Conservation (phyloP, 495 filamentous ascomycete genomes). For the Penicillium canariense region DNA sequence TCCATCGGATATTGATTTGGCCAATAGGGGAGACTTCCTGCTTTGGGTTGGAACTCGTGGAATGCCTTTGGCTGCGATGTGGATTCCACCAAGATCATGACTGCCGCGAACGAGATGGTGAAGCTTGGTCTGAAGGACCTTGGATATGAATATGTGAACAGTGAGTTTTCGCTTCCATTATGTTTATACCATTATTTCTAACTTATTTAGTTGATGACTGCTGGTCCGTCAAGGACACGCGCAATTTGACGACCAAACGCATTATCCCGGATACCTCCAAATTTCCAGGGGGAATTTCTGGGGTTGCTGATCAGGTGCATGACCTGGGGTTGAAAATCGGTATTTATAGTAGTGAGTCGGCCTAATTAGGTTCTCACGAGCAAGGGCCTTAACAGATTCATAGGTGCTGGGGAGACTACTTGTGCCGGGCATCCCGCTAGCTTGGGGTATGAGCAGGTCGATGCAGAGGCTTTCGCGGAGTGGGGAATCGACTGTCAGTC, state of each 20-base stretch:
- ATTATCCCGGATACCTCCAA: slow-evolving; percentile 55
- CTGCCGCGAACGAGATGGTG: slow-evolving; percentile 50
- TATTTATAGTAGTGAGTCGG: slow-evolving; percentile 55
- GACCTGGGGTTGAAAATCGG: slow-evolving; percentile 60
- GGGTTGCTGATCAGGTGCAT: slow-evolving; percentile 58
- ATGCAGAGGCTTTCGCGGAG: slow-evolving; percentile 59
- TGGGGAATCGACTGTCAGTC: slow-evolving; percentile 64
- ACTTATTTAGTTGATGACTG: slow-evolving; percentile 52
- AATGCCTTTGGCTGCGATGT: slow-evolving; percentile 60
- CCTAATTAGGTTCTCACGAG: background rate
- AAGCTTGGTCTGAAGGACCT: slow-evolving; percentile 56
- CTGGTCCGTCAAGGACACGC: slow-evolving; percentile 54
- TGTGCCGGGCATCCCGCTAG: slow-evolving; percentile 63
- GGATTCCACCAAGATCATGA: slow-evolving; percentile 49
- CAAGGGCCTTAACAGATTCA: background rate
- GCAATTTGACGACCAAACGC: slow-evolving; percentile 45
- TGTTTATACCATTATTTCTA: background rate
- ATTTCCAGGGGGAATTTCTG: slow-evolving; percentile 63
- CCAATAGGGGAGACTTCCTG: slow-evolving; percentile 46
- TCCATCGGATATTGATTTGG: too few relatives aligned
- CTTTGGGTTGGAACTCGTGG: slow-evolving; percentile 62
- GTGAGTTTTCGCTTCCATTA: slow-evolving; percentile 30
- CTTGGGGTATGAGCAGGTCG: slow-evolving; percentile 58
- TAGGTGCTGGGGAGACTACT: slow-evolving; percentile 58
- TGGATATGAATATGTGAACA: slow-evolving; percentile 67